A percentile compares a stretch with the other conserved stretches of the same genome.
phyloP scores from a whole-genome alignment of 1,139 yeast species.

The Pichia sp. region DNA sequence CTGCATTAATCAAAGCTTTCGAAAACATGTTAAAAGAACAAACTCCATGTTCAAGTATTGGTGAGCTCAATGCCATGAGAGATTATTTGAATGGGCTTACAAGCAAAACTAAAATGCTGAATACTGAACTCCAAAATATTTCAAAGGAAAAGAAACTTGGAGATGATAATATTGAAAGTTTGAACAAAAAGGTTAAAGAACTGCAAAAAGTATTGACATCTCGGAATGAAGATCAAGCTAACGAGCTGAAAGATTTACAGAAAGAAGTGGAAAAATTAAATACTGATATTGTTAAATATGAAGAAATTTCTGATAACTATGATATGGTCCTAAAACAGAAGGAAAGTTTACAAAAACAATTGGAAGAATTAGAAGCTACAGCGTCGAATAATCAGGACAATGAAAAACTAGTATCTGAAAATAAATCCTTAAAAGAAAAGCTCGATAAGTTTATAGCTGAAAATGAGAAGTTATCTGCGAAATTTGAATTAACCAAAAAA shows the following conservation, averaged over 20 bases:
- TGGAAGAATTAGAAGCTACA: neutral
- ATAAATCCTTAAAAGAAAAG: neutral
- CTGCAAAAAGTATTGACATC: conserved; percentile 21
- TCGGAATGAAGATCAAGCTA: conserved; percentile 15
- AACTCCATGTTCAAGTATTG: conserved; percentile 72
- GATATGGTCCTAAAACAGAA: conserved; percentile 11
- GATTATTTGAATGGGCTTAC: conserved; percentile 64
- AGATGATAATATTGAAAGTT: conserved; percentile 19
- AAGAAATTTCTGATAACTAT: conserved; percentile 5
- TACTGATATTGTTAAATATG: conserved; percentile 2
- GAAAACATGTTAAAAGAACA: conserved; percentile 69
- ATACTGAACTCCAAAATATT: conserved; percentile 35
- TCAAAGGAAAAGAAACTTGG: conserved; percentile 18
- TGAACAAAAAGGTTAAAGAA: conserved; percentile 18
- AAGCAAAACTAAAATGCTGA: conserved; percentile 54
- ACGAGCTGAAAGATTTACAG: conserved; percentile 13
- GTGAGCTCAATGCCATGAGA: conserved; percentile 63
- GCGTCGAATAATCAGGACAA: neutral
- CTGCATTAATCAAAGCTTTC: conserved; percentile 54
- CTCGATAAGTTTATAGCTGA: conserved; percentile 3
- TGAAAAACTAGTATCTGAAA: neutral
- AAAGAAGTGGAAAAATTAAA: conserved; percentile 8
- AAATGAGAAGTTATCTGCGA: neutral
- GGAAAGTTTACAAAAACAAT: neutral
- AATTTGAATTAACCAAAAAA: neutral